Base-by-base conservation (phyloP, 371 early-diverging fungal species). In the Saksenaea oblongispora region DNA sequence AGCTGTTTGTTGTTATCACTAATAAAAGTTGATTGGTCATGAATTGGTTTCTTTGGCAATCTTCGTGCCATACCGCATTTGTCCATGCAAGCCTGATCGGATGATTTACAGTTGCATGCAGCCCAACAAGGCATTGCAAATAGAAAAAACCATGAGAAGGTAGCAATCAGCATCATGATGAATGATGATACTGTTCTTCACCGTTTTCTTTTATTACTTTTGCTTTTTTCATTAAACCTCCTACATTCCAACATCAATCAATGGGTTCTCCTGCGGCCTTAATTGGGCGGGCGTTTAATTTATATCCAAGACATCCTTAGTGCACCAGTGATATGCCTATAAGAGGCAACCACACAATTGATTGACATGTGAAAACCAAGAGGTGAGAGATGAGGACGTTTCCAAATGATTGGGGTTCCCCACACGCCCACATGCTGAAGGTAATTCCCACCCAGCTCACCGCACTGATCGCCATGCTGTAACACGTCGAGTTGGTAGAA, bases 51-150 rank as follows among this genome's bases (percentile, higher is more conserved):
- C 24, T 59, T 39, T 2, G 22, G 59, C 15, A 31, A 17, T 44
- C 11, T 39, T 3, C 42, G 28, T 59, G n/a, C 51, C 24, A 68
- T 72, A 72, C 72, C 72, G 63, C 72, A 72, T 47, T 65, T 68
- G 36, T 56, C 54, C 22, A 66, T 24, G 41, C 72, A 69, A 4
- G 57, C 18, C 24, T 61, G 66, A 41, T 72, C 69, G 9, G 54
- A 22, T 13, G 69, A 42, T 34, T 60, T 41, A 65, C 72, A 72
- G 53, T 63, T 58, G 44, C 69, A 72, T 4, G 60, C 69, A 28
- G 72, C 66, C 24, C 53, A 61, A 28, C 61, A 61, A 9, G 69
- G 66, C 10, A 64, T 58, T 41, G 62, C 61, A 22, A 68, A 66
- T 34, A 66, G 24, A 56, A 55, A 55, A 57, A 68, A 56, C 53